These are phyloP conservation scores for Hypoxylon rubiginosum DNA, from an alignment of 2,329 filamentous ascomycete species.

Conservation along the genomic window DNA sequence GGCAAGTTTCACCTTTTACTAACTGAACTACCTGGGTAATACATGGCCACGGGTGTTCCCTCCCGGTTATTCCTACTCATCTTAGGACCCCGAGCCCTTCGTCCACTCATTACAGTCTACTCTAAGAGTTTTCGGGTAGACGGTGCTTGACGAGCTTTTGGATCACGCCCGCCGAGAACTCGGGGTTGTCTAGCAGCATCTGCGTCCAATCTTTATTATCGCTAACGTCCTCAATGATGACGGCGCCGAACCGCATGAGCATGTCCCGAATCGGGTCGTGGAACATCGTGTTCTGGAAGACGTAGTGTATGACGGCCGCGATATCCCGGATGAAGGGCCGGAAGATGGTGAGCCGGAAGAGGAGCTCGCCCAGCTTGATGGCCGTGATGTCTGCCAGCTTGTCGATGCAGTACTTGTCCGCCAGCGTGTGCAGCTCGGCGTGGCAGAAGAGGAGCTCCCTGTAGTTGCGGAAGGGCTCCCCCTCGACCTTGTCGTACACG, in stretches of 20 bases:
- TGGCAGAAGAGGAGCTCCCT: neutral
- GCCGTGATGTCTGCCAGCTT: neutral
- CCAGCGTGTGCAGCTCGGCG: neutral
- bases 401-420: neutral
- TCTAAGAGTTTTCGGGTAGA: neutral
- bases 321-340: neutral
- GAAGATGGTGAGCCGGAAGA: neutral
- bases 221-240: neutral
- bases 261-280: neutral
- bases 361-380: neutral
- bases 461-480: neutral
- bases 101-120: neutral
- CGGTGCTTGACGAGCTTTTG: neutral
- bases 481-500: neutral
- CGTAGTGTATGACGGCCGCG: neutral
- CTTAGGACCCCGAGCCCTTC: too few relatives aligned
- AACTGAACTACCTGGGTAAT: too few relatives aligned
- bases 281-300: neutral
- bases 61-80: neutral
- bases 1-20: slow-evolving; percentile 1
- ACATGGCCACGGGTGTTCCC: too few relatives aligned
- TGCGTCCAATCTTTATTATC: neutral
- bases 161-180: neutral
- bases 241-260: neutral
- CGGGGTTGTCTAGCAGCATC: neutral